phyloP scores from a whole-genome alignment of 169 alveolate species.

The Blepharisma undulans region DNA sequence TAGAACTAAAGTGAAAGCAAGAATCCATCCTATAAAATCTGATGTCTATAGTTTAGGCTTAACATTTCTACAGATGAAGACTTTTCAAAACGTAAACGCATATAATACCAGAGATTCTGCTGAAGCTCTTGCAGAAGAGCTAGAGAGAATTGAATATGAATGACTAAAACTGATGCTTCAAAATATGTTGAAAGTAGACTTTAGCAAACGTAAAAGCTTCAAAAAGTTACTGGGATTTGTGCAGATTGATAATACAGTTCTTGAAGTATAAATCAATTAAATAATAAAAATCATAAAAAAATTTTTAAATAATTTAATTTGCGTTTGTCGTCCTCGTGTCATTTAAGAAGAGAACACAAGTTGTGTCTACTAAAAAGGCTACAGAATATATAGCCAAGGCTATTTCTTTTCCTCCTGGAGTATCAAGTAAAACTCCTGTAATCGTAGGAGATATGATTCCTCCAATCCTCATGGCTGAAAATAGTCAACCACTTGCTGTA shows the following conservation, averaged over 20 bases:
- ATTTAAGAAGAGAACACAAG: neutral
- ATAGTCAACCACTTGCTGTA: neutral
- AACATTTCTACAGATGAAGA: conserved; percentile 38
- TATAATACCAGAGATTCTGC: neutral
- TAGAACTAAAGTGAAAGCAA: neutral
- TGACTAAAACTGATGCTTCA: neutral
- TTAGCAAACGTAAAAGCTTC: neutral
- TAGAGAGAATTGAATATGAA: neutral
- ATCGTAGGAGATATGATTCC: conserved; percentile 35
- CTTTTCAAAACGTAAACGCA: neutral
- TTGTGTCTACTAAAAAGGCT: neutral
- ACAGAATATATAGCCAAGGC: neutral
- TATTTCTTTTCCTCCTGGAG: conserved; percentile 2
- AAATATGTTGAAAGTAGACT: neutral
- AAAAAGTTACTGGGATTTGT: neutral
- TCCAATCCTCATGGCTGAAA: conserved; percentile 12
- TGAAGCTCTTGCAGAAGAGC: neutral
- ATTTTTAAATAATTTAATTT: no score
- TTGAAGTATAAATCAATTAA: neutral
- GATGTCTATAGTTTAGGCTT: conserved; percentile 51
- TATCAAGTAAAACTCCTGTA: neutral
- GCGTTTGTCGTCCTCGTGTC: neutral
- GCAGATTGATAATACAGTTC: neutral
- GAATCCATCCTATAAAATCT: conserved; percentile 29
- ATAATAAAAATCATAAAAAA: no score